phyloP scores from a whole-genome alignment of 1,139 yeast species.

The Scheffersomyces illinoinensis region DNA sequence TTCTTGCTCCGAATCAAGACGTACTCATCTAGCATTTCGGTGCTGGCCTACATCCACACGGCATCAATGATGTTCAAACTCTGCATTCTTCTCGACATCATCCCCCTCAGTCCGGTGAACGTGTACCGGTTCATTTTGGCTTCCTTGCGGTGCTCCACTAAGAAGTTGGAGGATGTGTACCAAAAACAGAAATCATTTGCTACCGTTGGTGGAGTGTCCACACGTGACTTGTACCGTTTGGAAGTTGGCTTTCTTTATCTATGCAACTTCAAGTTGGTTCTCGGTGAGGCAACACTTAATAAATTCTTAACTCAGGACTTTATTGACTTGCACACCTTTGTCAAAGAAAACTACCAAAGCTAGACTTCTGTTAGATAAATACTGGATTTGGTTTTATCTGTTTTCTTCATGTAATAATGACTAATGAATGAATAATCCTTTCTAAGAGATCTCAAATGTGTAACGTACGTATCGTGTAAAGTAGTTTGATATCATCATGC shows the following conservation, averaged over 20 bases:
- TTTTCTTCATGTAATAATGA: constrained; percentile 14
- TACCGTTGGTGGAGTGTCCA: constrained; percentile 46
- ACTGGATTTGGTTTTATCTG: constrained; percentile 14
- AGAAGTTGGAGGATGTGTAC: constrained; percentile 44
- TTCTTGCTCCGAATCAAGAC: constrained; percentile 42
- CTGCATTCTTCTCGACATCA: constrained; percentile 32
- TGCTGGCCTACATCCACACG: constrained; percentile 42
- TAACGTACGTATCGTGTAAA: too few species aligned
- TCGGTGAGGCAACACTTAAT: constrained; percentile 36
- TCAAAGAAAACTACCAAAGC: constrained; percentile 17
- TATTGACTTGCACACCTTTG: constrained; percentile 25
- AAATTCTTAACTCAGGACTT: constrained; percentile 31
- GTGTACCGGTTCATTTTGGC: constrained; percentile 43
- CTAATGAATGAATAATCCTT: constrained; percentile 8
- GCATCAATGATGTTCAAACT: constrained; percentile 41
- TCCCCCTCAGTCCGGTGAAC: constrained; percentile 34
- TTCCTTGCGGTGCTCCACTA: constrained; percentile 46
- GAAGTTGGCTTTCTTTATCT: constrained; percentile 46
- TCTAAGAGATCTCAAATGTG: not conserved
- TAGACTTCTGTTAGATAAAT: constrained; percentile 10
- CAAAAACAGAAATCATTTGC: constrained; percentile 47
- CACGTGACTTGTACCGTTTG: constrained; percentile 37
- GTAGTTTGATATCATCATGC: not conserved
- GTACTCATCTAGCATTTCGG: constrained; percentile 44
- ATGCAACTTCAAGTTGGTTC: constrained; percentile 40